Base-by-base conservation (phyloP, 306 rosid genomes). In the Biancaea sappan region DNA sequence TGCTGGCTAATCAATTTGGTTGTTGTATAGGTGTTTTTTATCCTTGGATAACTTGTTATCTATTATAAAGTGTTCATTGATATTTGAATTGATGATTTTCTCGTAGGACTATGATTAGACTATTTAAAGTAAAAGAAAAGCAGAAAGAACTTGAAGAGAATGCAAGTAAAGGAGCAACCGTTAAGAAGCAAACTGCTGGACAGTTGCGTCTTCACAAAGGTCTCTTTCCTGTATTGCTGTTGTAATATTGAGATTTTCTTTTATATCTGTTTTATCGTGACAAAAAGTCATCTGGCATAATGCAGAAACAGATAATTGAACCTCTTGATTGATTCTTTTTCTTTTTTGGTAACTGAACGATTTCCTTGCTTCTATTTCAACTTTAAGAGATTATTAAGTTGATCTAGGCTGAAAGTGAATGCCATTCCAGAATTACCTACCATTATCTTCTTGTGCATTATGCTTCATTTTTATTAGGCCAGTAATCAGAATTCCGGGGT, bases 171-270 rank as follows among this genome's bases (percentile, higher is more conserved):
- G 97, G 94, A 32, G 73, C 80, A 50, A 92, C 90, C 6, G 54
- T 69, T 8, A 93, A 91, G 96, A 93, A 88, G 82, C 98, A 89
- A 82, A 80, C 85, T 79, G 97, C 98, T 68, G 98, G 98, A 65
- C 97, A 93, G 74, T 72, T 93, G 85, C 98, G 97, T 77, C 97
- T 93, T 82, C 93, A 93, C 77, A 91, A 85, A 91, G 98, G 98
- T 91, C 58, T 64, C 31, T 43, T 19, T 37, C 43, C 43, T 37
- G n/a, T n/a, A 35, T 43, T 67, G 16, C 52, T 72, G 19, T 35
- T 35, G 35, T 26, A 50, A 2, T 40, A 38, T 71, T 19, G 14
- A 34, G 7, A 15, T 3, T 32, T 66, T 76, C 25, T 25, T 28
- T 43, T 21, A 5, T 38, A 18, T 35, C 12, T 43, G 31, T 40